A percentile compares a stretch with the other conserved stretches of the same genome.
phyloP scores from a whole-genome alignment of 441 rosid species.

The Populus trichocarpa region DNA sequence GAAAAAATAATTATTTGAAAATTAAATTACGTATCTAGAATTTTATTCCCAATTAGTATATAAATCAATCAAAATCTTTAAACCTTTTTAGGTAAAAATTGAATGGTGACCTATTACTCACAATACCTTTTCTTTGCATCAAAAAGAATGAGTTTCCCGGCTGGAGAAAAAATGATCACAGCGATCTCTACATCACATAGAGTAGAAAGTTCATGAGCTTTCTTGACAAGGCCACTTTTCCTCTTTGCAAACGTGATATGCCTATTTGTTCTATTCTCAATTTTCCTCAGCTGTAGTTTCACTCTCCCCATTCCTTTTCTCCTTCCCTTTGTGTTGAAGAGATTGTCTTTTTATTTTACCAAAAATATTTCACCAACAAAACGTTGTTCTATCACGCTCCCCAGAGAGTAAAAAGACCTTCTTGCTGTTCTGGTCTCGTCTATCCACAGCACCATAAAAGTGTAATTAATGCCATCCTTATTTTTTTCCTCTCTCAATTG shows the following conservation, averaged over 20 bases:
- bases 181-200: constrained; percentile 41
- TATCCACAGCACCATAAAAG: background rate
- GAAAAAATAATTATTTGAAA: too few relatives aligned
- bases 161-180: constrained; percentile 44
- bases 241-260: constrained; percentile 46
- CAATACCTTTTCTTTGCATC: constrained; percentile 36
- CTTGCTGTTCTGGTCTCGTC: background rate
- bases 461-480: background rate
- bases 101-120: too few relatives aligned
- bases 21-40: background rate
- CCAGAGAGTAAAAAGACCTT: background rate
- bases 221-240: constrained; percentile 44
- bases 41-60: background rate
- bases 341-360: background rate
- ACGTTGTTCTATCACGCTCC: background rate
- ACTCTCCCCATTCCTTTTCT: constrained; percentile 45
- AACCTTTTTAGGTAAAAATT: background rate
- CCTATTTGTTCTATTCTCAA: constrained; percentile 31
- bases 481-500: background rate
- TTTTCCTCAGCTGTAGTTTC: constrained; percentile 31
- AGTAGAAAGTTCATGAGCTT: constrained; percentile 44
- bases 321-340: background rate
- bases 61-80: background rate
- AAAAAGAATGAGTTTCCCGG: constrained; percentile 42
- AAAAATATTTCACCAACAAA: background rate